Conservation (phyloP, 208 protist species). For the Acanthamoeba healyi region DNA sequence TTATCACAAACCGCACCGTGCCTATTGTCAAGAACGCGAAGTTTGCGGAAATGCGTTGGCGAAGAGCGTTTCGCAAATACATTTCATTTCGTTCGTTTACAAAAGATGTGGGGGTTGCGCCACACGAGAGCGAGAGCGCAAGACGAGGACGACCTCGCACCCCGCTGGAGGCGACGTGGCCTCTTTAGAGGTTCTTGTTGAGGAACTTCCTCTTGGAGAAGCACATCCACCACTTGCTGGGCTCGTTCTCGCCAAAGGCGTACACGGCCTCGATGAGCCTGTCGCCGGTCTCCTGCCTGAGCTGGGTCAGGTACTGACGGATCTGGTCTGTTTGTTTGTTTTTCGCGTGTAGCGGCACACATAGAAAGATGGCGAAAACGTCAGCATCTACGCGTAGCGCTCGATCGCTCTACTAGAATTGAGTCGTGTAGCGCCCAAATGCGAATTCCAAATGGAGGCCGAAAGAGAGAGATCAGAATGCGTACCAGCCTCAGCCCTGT, state of each 20-base stretch:
- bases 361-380: neutral
- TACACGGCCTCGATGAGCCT: conserved; percentile 88
- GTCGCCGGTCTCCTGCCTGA: conserved; percentile 89
- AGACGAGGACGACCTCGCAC: too few species aligned
- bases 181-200: conserved; percentile 89
- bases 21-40: neutral
- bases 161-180: too few species aligned
- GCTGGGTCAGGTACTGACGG: conserved; percentile 90
- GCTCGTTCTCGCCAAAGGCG: conserved; percentile 72
- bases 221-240: conserved; percentile 92
- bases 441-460: neutral
- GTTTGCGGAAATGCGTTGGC: neutral
- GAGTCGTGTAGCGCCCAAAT: neutral
- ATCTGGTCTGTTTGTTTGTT: conserved; percentile 84
- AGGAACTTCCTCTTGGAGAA: conserved; percentile 93
- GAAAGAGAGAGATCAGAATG: neutral
- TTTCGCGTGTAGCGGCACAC: too few species aligned
- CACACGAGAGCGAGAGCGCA: too few species aligned
- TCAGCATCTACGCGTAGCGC: neutral
- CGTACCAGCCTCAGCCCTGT: conserved; percentile 85
- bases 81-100: neutral
- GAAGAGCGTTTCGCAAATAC: neutral
- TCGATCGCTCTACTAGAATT: too few species aligned
- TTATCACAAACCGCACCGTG: too few species aligned
- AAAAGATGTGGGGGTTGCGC: neutral